phyloP scores from a whole-genome alignment of 352 stramenopile genomes.

The Pythium biforme region DNA sequence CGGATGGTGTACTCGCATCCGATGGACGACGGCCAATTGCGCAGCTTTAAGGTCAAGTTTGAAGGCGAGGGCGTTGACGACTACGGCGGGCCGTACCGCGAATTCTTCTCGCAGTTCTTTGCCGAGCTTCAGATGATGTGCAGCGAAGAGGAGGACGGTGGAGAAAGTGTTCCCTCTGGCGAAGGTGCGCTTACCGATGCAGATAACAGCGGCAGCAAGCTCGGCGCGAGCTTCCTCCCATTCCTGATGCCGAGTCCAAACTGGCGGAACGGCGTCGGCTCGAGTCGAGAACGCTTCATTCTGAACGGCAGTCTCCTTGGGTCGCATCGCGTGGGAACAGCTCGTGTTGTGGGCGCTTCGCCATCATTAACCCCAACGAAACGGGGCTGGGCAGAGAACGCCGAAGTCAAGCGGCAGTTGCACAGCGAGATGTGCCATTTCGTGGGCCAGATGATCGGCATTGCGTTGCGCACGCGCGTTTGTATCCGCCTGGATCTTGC shows the following conservation, averaged over 20 bases:
- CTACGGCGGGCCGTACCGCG: conserved; percentile 92
- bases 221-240: conserved; percentile 61
- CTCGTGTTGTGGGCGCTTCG: conserved; percentile 11
- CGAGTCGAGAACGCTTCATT: conserved; percentile 84
- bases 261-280: conserved; percentile 74
- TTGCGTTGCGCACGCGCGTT: conserved; percentile 79
- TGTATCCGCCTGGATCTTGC: conserved; percentile 74
- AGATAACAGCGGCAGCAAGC: not conserved
- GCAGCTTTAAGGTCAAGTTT: conserved; percentile 94
- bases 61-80: conserved; percentile 94
- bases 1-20: conserved; percentile 91
- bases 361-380: not conserved
- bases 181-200: too few relatives aligned
- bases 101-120: conserved; percentile 91
- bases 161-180: too few relatives aligned
- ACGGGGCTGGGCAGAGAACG: conserved; percentile 29
- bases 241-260: conserved; percentile 89
- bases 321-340: conserved; percentile 3
- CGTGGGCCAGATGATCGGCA: conserved; percentile 88
- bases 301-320: conserved; percentile 50
- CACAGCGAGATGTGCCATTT: conserved; percentile 88
- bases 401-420: conserved; percentile 53
- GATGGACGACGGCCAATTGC: conserved; percentile 91
- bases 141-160: conserved; percentile 16
- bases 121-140: conserved; percentile 55